Percentiles rank a stretch among this genome's conserved stretches.
These are phyloP conservation scores for Vitis hybrid DNA, from an alignment of 177 flowering plant species.

Conservation along the genomic window DNA sequence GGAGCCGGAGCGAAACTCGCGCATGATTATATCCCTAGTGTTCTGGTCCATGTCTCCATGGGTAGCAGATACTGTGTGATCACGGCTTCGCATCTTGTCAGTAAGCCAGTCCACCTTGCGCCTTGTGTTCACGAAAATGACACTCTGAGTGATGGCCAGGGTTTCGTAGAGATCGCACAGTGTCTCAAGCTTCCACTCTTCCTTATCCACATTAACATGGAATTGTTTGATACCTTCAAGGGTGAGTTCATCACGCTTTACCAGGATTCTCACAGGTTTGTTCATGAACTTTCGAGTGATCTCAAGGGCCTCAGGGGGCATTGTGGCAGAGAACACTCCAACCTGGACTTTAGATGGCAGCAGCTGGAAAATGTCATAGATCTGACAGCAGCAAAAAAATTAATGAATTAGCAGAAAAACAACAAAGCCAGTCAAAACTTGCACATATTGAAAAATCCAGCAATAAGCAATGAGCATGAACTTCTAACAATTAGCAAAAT, in stretches of 20 bases:
- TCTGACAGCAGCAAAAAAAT: slow-evolving; percentile 39
- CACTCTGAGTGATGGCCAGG: slow-evolving; percentile 90
- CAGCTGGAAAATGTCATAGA: slow-evolving; percentile 86
- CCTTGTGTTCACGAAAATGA: slow-evolving; percentile 86
- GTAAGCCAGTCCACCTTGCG: slow-evolving; percentile 97
- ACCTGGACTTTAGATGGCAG: slow-evolving; percentile 82
- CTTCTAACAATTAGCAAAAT: slow-evolving; percentile 8
- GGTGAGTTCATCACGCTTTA: slow-evolving; percentile 86
- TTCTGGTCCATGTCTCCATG: slow-evolving; percentile 98
- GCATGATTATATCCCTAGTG: slow-evolving; percentile 89
- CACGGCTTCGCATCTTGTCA: slow-evolving; percentile 89
- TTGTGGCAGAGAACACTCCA: slow-evolving; percentile 86
- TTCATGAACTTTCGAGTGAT: slow-evolving; percentile 87
- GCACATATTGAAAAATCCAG: too few relatives aligned
- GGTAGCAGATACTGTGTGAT: slow-evolving; percentile 91
- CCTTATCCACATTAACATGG: slow-evolving; percentile 77
- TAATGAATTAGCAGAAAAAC: neutral
- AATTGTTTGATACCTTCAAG: slow-evolving; percentile 95
- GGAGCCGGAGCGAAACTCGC: slow-evolving; percentile 91
- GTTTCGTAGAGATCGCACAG: slow-evolving; percentile 88
- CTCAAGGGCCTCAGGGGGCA: slow-evolving; percentile 94
- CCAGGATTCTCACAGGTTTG: slow-evolving; percentile 84
- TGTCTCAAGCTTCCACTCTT: slow-evolving; percentile 75
- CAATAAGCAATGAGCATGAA: neutral
- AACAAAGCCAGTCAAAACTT: neutral